phyloP scores from a whole-genome alignment of 1,139 yeast species.

The Hemisphaericaspora subhashii region DNA sequence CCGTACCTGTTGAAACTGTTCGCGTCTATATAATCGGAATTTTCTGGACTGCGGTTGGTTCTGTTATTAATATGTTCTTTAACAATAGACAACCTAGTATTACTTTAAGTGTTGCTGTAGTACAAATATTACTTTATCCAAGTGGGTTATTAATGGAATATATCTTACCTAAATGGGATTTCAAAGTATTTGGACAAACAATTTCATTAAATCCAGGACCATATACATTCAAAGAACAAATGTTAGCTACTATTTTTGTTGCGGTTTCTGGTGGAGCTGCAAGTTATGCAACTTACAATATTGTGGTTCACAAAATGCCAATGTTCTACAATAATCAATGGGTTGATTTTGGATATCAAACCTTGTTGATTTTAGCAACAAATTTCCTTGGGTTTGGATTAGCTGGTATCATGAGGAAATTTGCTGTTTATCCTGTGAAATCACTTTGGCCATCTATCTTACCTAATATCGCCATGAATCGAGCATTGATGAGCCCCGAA shows the following conservation, averaged over 20 bases:
- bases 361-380: conserved; percentile 50
- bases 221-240: conserved; percentile 29
- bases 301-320: conserved; percentile 20
- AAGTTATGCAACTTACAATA: conserved; percentile 23
- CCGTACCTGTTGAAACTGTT: conserved; percentile 52
- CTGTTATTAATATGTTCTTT: conserved; percentile 61
- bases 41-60: conserved; percentile 52
- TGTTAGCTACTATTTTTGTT: conserved; percentile 25
- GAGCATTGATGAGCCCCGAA: conserved; percentile 48
- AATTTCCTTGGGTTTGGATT: conserved; percentile 64
- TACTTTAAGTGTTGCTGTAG: conserved; percentile 37
- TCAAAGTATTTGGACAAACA: conserved; percentile 13
- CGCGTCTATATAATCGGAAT: conserved; percentile 56
- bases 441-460: conserved; percentile 59
- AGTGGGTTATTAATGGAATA: conserved; percentile 20
- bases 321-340: conserved; percentile 32
- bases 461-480: conserved; percentile 56
- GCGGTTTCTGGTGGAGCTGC: conserved; percentile 23
- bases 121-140: conserved; percentile 28
- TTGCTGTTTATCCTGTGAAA: conserved; percentile 56
- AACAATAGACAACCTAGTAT: conserved; percentile 56
- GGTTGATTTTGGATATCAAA: conserved; percentile 49
- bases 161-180: conserved; percentile 23
- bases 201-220: conserved; percentile 30
- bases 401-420: conserved; percentile 59